These are phyloP conservation scores for Cynara cardunculus DNA, from an alignment of 129 eudicot species.

Conservation along the genomic window DNA sequence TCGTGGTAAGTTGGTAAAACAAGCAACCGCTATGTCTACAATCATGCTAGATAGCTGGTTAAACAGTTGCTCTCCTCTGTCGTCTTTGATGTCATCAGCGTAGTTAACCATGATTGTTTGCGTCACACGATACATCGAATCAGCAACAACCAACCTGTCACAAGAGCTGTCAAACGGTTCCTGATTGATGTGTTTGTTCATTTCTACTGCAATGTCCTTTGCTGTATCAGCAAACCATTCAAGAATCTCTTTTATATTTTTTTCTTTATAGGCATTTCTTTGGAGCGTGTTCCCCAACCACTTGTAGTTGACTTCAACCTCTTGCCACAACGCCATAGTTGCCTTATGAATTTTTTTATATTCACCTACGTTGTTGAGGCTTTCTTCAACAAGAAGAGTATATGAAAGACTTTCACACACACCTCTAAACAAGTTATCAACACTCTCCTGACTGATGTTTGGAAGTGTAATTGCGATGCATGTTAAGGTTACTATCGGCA, in stretches of 20 bases:
- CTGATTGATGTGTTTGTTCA: neutral
- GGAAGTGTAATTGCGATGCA: slow-evolving; percentile 12
- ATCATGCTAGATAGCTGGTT: slow-evolving; percentile 11
- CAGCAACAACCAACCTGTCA: slow-evolving; percentile 20
- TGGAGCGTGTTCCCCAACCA: slow-evolving; percentile 23
- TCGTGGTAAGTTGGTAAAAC: slow-evolving; percentile 22
- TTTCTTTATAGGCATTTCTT: slow-evolving; percentile 7
- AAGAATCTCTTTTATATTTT: slow-evolving; percentile 12
- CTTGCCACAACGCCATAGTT: slow-evolving; percentile 17
- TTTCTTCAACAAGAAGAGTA: slow-evolving; percentile 10
- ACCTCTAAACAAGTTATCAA: neutral
- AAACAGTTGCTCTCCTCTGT: neutral
- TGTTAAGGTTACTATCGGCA: slow-evolving; percentile 10
- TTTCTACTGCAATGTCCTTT: slow-evolving; percentile 1
- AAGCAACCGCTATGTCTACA: slow-evolving; percentile 21
- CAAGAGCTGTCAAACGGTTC: slow-evolving; percentile 9
- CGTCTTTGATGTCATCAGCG: neutral
- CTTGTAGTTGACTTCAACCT: slow-evolving; percentile 17
- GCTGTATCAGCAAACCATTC: slow-evolving; percentile 10
- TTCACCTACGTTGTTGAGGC: neutral
- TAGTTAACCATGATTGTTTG: slow-evolving; percentile 11
- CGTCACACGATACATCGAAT: slow-evolving; percentile 32
- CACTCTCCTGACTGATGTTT: neutral
- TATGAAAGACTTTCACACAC: slow-evolving; percentile 17
- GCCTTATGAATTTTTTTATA: slow-evolving; percentile 7